These are phyloP conservation scores for Dissophora globulifera DNA, from an alignment of 192 early-diverging fungal species.

Conservation along the genomic window DNA sequence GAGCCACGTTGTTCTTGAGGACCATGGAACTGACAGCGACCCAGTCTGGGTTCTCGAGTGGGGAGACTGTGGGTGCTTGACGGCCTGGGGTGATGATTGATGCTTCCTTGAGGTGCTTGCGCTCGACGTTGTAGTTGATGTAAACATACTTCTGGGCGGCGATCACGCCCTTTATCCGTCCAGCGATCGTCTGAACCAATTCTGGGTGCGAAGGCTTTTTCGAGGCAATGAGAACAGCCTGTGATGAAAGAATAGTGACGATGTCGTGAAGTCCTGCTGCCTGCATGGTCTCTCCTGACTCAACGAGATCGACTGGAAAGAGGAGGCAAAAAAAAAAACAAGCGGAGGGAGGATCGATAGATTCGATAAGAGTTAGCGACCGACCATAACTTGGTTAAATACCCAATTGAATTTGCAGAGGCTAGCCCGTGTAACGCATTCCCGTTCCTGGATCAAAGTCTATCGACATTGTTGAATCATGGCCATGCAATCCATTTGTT, in stretches of 20 bases:
- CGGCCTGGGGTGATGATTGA: slow-evolving; percentile 88
- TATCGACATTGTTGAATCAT: too few species aligned
- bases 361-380: slow-evolving; percentile 8
- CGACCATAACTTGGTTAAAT: too few species aligned
- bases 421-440: too few species aligned
- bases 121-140: slow-evolving; percentile 90
- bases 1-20: slow-evolving; percentile 75
- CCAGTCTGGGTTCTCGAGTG: slow-evolving; percentile 89
- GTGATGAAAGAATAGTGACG: slow-evolving; percentile 80
- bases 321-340: neutral
- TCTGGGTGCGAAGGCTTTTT: slow-evolving; percentile 77
- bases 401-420: too few species aligned
- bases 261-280: slow-evolving; percentile 96
- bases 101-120: slow-evolving; percentile 71
- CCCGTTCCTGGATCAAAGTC: too few species aligned
- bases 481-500: neutral
- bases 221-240: slow-evolving; percentile 93
- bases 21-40: slow-evolving; percentile 94
- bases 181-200: slow-evolving; percentile 80
- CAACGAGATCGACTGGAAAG: slow-evolving; percentile 53
- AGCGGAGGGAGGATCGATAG: slow-evolving; percentile 1
- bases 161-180: slow-evolving; percentile 92
- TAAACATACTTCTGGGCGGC: slow-evolving; percentile 89
- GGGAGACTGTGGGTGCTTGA: slow-evolving; percentile 89
- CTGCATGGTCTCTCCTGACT: slow-evolving; percentile 99